Evolutionary conservation across 2,329 filamentous ascomycete species (phyloP).

Genomic region (Pyrenochaeta sp.): DNA sequence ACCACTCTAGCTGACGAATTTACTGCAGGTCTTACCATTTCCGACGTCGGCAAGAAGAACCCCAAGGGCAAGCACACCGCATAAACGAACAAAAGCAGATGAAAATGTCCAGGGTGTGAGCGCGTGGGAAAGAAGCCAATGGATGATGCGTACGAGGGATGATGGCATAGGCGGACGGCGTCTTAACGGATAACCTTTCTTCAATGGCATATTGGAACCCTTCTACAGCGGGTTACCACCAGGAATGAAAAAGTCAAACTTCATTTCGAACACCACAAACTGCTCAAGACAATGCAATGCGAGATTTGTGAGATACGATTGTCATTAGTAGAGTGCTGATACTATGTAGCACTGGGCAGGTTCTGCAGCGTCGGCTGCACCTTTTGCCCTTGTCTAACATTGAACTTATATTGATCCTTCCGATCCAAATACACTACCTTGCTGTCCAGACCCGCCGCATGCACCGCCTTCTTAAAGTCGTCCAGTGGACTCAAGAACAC

Average conservation of each 20-base stretch:
- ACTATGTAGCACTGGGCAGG: not conserved
- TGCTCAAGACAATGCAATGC: not conserved
- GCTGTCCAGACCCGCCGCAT: constrained; percentile 59
- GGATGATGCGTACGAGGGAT: constrained; percentile 23
- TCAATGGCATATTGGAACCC: constrained; percentile 44
- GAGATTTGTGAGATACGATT: not conserved
- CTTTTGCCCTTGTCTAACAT: constrained; percentile 48
- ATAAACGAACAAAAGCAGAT: constrained; percentile 30
- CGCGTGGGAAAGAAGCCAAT: constrained; percentile 13
- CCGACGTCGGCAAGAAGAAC: constrained; percentile 71
- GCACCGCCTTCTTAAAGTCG: constrained; percentile 67
- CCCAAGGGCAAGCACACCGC: constrained; percentile 60
- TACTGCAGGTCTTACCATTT: constrained; percentile 63
- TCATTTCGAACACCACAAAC: constrained; percentile 22
- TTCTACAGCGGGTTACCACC: constrained; percentile 28
- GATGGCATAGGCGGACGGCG: constrained; percentile 40
- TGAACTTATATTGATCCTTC: constrained; percentile 65
- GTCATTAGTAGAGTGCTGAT: not conserved
- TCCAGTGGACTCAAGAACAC: constrained; percentile 67
- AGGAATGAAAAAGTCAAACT: constrained; percentile 44
- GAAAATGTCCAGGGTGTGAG: constrained; percentile 13
- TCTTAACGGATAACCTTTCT: constrained; percentile 43
- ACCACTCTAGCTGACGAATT: constrained; percentile 11
- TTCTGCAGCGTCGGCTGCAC: constrained; percentile 6
- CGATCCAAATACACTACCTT: constrained; percentile 69